Conservation (phyloP, 345 rosid genomes). For the Syzygium aqueum region DNA sequence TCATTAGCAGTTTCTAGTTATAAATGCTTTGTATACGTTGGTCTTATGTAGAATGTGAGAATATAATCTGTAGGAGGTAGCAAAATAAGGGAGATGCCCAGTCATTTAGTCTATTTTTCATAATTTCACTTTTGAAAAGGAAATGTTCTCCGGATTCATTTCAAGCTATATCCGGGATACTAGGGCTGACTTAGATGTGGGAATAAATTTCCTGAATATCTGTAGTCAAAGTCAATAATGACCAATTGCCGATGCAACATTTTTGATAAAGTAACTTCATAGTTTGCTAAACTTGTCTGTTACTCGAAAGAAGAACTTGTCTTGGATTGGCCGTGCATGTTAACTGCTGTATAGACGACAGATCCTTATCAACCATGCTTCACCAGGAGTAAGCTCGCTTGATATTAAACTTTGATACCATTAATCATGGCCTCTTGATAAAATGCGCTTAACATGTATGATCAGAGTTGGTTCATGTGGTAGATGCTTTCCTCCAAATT, state of each 20-base stretch:
- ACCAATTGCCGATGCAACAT: background rate
- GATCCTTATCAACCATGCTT: background rate
- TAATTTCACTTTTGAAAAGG: background rate
- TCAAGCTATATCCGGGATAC: background rate
- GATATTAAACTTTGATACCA: background rate
- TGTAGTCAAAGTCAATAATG: background rate
- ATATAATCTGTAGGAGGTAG: background rate
- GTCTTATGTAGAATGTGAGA: background rate
- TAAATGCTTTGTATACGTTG: background rate
- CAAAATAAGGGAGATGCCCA: background rate
- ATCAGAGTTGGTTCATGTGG: background rate
- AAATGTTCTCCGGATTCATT: background rate
- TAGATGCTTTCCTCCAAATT: background rate
- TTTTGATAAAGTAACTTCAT: background rate
- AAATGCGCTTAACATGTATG: background rate
- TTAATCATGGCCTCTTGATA: background rate
- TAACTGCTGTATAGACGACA: background rate
- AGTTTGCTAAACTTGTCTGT: background rate
- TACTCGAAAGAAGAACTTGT: background rate
- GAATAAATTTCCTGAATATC: background rate
- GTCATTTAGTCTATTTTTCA: background rate
- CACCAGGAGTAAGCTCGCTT: background rate
- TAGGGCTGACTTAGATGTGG: background rate
- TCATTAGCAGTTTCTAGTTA: slow-evolving; percentile 28
- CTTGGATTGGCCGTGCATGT: background rate